Conservation (phyloP, 2,329 filamentous ascomycete genomes). For the Aspergillus piperis region DNA sequence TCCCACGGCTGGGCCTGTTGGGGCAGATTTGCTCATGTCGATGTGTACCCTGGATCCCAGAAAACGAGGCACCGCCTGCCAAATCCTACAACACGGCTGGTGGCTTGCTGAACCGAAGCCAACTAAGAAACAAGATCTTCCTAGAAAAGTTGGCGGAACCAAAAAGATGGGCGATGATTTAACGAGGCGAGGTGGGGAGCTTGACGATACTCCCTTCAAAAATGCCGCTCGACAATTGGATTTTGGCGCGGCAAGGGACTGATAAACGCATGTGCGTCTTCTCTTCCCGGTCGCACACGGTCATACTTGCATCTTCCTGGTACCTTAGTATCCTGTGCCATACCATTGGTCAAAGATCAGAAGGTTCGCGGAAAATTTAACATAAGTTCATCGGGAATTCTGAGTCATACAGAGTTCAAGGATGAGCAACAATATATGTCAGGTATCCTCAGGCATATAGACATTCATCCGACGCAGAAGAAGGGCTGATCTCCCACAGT, state of each 20-base stretch:
- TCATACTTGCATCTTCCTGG: neutral
- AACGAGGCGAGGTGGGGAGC: slow-evolving; percentile 70
- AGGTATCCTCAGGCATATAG: neutral
- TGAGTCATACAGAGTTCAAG: neutral
- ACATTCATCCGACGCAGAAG: neutral
- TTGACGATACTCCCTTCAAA: slow-evolving; percentile 65
- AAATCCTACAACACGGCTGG: slow-evolving; percentile 80
- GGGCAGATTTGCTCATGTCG: slow-evolving; percentile 83
- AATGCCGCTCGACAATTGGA: slow-evolving; percentile 83
- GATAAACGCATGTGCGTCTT: neutral
- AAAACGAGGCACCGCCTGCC: slow-evolving; percentile 73
- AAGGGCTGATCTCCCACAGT: neutral
- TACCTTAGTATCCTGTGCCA: neutral
- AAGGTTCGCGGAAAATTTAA: neutral
- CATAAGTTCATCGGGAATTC: neutral
- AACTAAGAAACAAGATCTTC: slow-evolving; percentile 77
- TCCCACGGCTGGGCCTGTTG: slow-evolving; percentile 74
- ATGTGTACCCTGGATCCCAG: slow-evolving; percentile 86
- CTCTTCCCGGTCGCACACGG: neutral
- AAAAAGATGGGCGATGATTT: slow-evolving; percentile 81
- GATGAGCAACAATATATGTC: neutral
- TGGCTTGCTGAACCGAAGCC: slow-evolving; percentile 83
- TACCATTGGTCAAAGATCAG: neutral
- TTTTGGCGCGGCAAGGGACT: slow-evolving; percentile 57
- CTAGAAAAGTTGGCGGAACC: slow-evolving; percentile 70